A percentile compares a stretch with the other conserved stretches of the same genome.
phyloP scores from a whole-genome alignment of 2,329 filamentous ascomycete genomes.

The Ophiocordyceps sinensis region DNA sequence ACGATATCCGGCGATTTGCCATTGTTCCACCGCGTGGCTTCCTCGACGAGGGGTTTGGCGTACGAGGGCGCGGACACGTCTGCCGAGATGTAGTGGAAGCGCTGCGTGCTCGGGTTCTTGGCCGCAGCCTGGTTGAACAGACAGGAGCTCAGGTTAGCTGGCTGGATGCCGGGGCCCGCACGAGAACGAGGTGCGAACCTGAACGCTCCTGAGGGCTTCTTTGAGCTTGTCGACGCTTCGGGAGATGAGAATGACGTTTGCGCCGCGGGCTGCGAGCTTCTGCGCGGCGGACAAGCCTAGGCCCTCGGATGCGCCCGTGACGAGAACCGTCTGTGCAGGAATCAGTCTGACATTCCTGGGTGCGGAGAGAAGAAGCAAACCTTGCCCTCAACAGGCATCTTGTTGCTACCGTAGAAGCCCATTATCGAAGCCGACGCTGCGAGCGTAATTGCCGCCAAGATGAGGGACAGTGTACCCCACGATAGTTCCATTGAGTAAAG shows the following conservation, averaged over 20 bases:
- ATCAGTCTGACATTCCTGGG: constrained; percentile 1
- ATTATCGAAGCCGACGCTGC: constrained; percentile 32
- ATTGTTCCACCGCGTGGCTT: constrained; percentile 68
- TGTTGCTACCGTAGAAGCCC: constrained; percentile 55
- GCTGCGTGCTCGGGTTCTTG: constrained; percentile 49
- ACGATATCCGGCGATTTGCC: constrained; percentile 64
- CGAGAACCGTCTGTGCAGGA: constrained; percentile 55
- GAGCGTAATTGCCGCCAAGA: constrained; percentile 15
- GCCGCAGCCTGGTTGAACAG: constrained; percentile 43
- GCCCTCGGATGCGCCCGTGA: constrained; percentile 87
- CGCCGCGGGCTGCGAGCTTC: constrained; percentile 67
- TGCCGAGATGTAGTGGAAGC: constrained; percentile 70
- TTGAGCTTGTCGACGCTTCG: constrained; percentile 64
- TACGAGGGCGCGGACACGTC: constrained; percentile 63
- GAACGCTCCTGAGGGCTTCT: constrained; percentile 49
- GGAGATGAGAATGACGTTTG: constrained; percentile 74
- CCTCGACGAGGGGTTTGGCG: constrained; percentile 52
- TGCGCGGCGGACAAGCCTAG: constrained; percentile 68
- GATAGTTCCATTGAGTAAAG: constrained; percentile 3
- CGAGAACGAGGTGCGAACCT: constrained; percentile 26
- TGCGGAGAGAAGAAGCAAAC: constrained; percentile 28
- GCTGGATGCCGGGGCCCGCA: not conserved
- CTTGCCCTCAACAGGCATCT: constrained; percentile 74
- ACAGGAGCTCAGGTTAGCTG: not conserved
- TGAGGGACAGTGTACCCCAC: constrained; percentile 6